Evolutionary conservation across 805 yeast species (phyloP), one percentile per base, ranked within the genome.

Genomic region (Myxozyma neglecta): DNA sequence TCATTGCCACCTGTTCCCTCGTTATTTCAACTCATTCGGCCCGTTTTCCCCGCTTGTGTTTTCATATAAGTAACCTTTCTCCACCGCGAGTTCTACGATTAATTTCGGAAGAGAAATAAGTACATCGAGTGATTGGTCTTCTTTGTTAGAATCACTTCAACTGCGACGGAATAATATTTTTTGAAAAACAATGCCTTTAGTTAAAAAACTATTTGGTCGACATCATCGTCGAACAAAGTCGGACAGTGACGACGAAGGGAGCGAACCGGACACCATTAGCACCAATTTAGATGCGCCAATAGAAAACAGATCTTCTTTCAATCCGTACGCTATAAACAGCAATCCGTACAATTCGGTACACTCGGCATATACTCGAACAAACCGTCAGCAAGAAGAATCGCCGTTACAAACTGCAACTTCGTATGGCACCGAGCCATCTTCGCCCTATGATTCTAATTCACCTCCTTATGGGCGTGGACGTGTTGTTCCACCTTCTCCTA

Each of bases 311-410:
- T 10, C 57, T 7, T 16, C 44, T 13, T 54, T 24, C 29, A 61
- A 58, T 50, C 65, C 65, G n/a, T 61, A 61, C 49, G 62, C 62
- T 16, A 14, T 61, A 18, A 53, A 49, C 47, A 61, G 53, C 50
- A 61, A 35, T 40, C 49, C 58, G 5, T 61, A 53, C 57, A 60
- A 60, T 51, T 56, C 57, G 13, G 60, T 52, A n/a, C 44, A 60
- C 13, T 49, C 56, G n/a, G 42, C 49, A 32, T 56, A 56, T 35
- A 40, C 35, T 10, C 45, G 58, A 20, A 34, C 45, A 10, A 42
- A 13, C 7, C 32, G 35, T 34, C 9, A 6, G 16, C 43, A 36
- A 20, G 16, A 13, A 34, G 35, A 11, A 24, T 24, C 29, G 14
- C 53, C 36, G 40, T 24, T 13, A 7, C 40, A 35, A 8, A 16